phyloP scores from a whole-genome alignment of 768 basidiomycete species.

The Naganishia onofrii region DNA sequence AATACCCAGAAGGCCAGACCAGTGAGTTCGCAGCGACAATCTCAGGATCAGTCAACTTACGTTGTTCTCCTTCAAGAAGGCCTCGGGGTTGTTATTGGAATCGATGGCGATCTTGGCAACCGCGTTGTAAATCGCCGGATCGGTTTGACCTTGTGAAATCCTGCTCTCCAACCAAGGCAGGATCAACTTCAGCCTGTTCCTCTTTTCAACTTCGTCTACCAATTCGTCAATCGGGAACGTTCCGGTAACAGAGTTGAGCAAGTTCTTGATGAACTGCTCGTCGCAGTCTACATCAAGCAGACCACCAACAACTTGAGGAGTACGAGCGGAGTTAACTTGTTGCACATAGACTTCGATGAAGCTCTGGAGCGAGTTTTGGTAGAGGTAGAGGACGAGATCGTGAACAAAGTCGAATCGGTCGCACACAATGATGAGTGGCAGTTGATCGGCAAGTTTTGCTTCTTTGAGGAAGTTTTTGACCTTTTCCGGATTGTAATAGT shows the following conservation, averaged over 20 bases:
- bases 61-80: conserved; percentile 98
- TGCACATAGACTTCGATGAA: conserved; percentile 99
- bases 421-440: conserved; percentile 98
- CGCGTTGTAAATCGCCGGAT: conserved; percentile 91
- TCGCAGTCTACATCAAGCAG: conserved; percentile 97
- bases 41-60: conserved; percentile 56
- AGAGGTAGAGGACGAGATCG: conserved; percentile 95
- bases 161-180: conserved; percentile 94
- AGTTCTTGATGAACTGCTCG: conserved; percentile 86
- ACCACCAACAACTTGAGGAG: conserved; percentile 95
- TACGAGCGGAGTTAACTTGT: conserved; percentile 92
- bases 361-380: conserved; percentile 92
- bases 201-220: conserved; percentile 91
- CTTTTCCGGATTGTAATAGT: conserved; percentile 97
- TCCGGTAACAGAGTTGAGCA: conserved; percentile 91
- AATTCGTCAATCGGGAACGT: conserved; percentile 98
- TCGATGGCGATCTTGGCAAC: conserved; percentile 98
- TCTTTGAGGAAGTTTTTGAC: conserved; percentile 99
- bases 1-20: neutral
- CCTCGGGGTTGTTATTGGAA: conserved; percentile 96
- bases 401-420: conserved; percentile 99
- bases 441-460: conserved; percentile 90
- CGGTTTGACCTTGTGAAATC: conserved; percentile 89
- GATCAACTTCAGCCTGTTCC: conserved; percentile 93
- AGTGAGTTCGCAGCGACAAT: neutral